Conservation (phyloP, 2,329 filamentous ascomycete species). For the Diplodia sapinea region DNA sequence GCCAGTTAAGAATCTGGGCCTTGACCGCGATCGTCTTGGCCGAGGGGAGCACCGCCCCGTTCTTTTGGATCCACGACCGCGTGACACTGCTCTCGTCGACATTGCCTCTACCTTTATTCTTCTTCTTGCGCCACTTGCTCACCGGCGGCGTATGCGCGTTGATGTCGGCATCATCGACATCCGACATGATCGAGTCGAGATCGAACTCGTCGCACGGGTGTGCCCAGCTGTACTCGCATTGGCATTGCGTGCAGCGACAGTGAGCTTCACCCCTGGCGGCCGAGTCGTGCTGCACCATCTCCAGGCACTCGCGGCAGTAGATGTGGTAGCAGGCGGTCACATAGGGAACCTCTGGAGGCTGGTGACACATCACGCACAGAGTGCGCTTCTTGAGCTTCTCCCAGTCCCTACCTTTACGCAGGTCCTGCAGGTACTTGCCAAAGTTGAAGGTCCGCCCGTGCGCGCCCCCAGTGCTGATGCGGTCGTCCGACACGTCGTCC, state of each 20-base stretch:
- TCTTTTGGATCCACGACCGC: constrained; percentile 48
- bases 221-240: constrained; percentile 9
- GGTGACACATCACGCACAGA: constrained; percentile 53
- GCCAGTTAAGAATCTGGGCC: constrained; percentile 54
- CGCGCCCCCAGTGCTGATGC: constrained; percentile 37
- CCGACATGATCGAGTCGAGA: constrained; percentile 32
- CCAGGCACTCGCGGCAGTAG: constrained; percentile 60
- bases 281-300: constrained; percentile 40
- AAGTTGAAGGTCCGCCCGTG: constrained; percentile 52
- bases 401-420: constrained; percentile 45
- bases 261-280: constrained; percentile 30
- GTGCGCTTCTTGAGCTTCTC: constrained; percentile 50
- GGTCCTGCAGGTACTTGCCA: constrained; percentile 47
- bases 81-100: constrained; percentile 36
- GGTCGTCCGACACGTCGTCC: not conserved
- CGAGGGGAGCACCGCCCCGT: constrained; percentile 49
- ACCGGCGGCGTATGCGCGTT: constrained; percentile 33
- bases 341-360: constrained; percentile 48
- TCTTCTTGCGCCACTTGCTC: constrained; percentile 33
- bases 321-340: constrained; percentile 62
- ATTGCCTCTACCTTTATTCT: constrained; percentile 19
- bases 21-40: constrained; percentile 56
- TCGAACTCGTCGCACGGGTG: constrained; percentile 10
- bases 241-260: not conserved
- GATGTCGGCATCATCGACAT: not conserved